Base-by-base conservation (phyloP, 164 flowering plant species). In the Kingdonia uniflora region DNA sequence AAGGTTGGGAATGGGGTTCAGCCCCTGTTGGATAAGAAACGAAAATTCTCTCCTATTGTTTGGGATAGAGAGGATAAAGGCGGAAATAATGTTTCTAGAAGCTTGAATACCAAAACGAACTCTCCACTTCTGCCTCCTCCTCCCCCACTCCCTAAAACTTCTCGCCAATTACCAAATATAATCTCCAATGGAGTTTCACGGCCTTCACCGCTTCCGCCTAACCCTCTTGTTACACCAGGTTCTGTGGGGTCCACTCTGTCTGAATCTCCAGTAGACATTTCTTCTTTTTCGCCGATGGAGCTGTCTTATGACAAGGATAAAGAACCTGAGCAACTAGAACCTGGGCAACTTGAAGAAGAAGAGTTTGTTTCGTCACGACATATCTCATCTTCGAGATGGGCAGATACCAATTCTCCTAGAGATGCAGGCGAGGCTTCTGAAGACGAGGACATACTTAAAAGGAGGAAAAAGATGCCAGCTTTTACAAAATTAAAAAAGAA, bases 311-410 rank as follows among this genome's bases (percentile, higher is more conserved):
- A 55, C 42, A 67, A 60, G 60, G 66, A 62, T 49, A 64, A 57
- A 54, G 85, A 68, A 41, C 68, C 60, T 11, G 72, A 57, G 45
- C 68, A 59, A 42, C 14, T 68, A 33, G 95, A 68, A 41, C 68
- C 60, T 11, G 72, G 59, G 45, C 68, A 59, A 42, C 14, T 68
- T n/a, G n/a, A 78, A 51, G 80, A 80, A 42, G 97, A 82, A 14
- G 83, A 82, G 47, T 63, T 64, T 69, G 73, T 70, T 19, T 74
- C 85, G 2, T 71, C 75, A 0, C 53, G 82, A 65, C 74, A 79
- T 43, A 85, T 91, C 45, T 80, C 84, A 49, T 70, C 96, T 17
- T 91, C 98, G n/a, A 69, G 98, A 43, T 91, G 98, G 98, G 96
- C 96, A 44, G 78, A 68, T 69, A 83, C 60, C 44, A 67, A 62